Base-by-base conservation (phyloP, 495 filamentous ascomycete species). In the Aspergillus nanangensis region DNA sequence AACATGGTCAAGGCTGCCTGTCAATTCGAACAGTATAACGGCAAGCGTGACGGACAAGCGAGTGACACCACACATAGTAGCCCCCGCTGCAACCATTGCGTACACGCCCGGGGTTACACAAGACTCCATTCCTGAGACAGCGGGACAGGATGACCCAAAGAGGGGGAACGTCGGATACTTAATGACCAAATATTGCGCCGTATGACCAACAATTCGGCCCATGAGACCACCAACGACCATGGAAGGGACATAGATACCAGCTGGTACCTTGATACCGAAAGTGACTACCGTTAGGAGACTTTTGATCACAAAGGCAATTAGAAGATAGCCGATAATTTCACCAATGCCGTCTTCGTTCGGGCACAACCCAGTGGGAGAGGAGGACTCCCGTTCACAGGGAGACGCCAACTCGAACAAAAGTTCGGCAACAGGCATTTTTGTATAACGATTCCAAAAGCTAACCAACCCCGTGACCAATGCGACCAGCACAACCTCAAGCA, bases 11-110 rank as follows among this genome's bases (percentile, higher is more conserved):
- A 98, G 65, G 66, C 88, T 94, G 44, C 93, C 93, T 0, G 93
- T 98, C 38, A 98, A 69, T 61, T 98, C 93, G 57, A 98, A 97
- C 0, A 96, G 74, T 52, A 98, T 96, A 55, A 98, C 88, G 10
- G 90, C 89, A 1, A 98, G 78, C 1, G 93, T 96, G 9, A 98
- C 90, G 0, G 93, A 96, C 23, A 98, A 66, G 23, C 93, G 78
- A 10, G 93, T 98, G 5, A 97, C 93, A 40, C 93, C 93, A 54
- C 93, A 97, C 93, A 98, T 98, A 10, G 92, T 96, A 11, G 90
- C 88, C 15, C 93, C 93, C 38, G 93, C 93, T 20, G 91, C 94
- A 44, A 96, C 88, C 55, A 98, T 76, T 2, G 90, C 93, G 63
- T 98, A 98, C 0, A 98, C 90, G 11, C 93, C 93, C 3, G 93